These are phyloP conservation scores for Aspergillus cristatus DNA, from an alignment of 495 filamentous ascomycete species.

Conservation along the genomic window DNA sequence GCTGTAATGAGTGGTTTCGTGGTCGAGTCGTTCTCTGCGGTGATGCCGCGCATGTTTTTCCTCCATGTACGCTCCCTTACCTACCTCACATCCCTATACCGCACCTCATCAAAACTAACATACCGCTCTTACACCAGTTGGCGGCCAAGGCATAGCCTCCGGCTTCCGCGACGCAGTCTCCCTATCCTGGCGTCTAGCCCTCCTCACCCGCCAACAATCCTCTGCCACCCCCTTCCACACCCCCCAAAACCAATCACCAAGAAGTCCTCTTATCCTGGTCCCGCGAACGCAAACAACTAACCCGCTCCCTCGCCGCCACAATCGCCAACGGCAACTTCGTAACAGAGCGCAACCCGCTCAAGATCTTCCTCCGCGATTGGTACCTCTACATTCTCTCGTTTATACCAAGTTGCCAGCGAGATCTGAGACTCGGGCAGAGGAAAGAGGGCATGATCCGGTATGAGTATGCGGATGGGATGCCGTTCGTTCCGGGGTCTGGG, in stretches of 20 bases:
- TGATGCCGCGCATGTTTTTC: slow-evolving; percentile 48
- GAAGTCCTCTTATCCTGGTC: slow-evolving; percentile 24
- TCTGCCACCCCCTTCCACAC: too few relatives aligned
- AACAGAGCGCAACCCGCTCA: slow-evolving; percentile 14
- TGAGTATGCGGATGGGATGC: slow-evolving; percentile 15
- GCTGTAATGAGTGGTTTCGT: slow-evolving; percentile 43
- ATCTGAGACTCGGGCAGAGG: slow-evolving; percentile 18
- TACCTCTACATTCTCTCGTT: slow-evolving; percentile 24
- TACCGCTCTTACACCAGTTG: slow-evolving; percentile 18
- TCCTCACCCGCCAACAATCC: slow-evolving; percentile 15
- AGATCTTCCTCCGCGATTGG: slow-evolving; percentile 26
- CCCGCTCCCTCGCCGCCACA: slow-evolving; percentile 26
- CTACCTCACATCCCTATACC: not conserved
- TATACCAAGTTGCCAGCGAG: slow-evolving; percentile 17
- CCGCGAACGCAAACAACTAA: slow-evolving; percentile 32
- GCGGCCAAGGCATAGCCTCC: slow-evolving; percentile 44
- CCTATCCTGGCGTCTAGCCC: slow-evolving; percentile 40
- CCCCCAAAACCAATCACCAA: slow-evolving; percentile 10
- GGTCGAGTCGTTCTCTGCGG: slow-evolving; percentile 38
- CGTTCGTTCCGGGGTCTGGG: slow-evolving; percentile 19
- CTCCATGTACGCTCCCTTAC: slow-evolving; percentile 27
- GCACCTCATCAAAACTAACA: slow-evolving; percentile 1
- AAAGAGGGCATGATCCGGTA: slow-evolving; percentile 19
- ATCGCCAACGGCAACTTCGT: slow-evolving; percentile 27
- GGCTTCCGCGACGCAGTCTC: slow-evolving; percentile 19